phyloP scores from a whole-genome alignment of 2,329 filamentous ascomycete genomes.

The Ampelomyces quisqualis region DNA sequence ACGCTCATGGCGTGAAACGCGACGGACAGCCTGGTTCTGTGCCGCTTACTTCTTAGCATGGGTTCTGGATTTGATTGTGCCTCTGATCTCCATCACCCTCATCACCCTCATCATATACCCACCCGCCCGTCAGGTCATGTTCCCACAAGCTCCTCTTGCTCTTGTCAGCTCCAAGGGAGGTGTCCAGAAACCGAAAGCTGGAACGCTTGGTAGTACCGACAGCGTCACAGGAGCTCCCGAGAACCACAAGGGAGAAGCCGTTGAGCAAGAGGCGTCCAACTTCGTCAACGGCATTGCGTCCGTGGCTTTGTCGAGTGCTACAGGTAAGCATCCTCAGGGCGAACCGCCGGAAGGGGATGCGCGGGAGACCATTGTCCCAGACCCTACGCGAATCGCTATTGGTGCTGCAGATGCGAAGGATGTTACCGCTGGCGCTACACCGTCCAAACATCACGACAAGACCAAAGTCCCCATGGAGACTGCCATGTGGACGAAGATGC shows the following conservation, averaged over 20 bases:
- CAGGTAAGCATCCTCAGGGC: slow-evolving; percentile 71
- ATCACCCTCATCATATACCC: slow-evolving; percentile 68
- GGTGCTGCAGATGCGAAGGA: slow-evolving; percentile 57
- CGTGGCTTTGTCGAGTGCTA: slow-evolving; percentile 72
- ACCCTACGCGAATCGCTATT: slow-evolving; percentile 59
- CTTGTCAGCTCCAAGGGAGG: slow-evolving; percentile 70
- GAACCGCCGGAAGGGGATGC: slow-evolving; percentile 53
- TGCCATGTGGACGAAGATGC: slow-evolving; percentile 74
- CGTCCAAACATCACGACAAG: slow-evolving; percentile 63
- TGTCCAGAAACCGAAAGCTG: slow-evolving; percentile 73
- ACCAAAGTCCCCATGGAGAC: slow-evolving; percentile 76
- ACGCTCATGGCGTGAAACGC: slow-evolving; percentile 74
- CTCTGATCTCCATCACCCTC: slow-evolving; percentile 59
- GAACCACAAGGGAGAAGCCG: slow-evolving; percentile 78
- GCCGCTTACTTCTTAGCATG: slow-evolving; percentile 66
- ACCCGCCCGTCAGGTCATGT: slow-evolving; percentile 61
- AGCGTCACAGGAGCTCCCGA: slow-evolving; percentile 80
- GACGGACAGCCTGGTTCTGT: slow-evolving; percentile 67
- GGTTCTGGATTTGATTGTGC: slow-evolving; percentile 69
- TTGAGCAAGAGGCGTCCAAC: slow-evolving; percentile 79
- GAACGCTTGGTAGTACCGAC: slow-evolving; percentile 72
- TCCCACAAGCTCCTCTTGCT: slow-evolving; percentile 75
- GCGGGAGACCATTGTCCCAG: slow-evolving; percentile 58
- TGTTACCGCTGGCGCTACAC: slow-evolving; percentile 54
- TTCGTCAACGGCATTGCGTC: slow-evolving; percentile 73